These are phyloP conservation scores for Microbotryum lychnidis-dioicae DNA, from an alignment of 1,284 basidiomycete species.

Conservation along the genomic window DNA sequence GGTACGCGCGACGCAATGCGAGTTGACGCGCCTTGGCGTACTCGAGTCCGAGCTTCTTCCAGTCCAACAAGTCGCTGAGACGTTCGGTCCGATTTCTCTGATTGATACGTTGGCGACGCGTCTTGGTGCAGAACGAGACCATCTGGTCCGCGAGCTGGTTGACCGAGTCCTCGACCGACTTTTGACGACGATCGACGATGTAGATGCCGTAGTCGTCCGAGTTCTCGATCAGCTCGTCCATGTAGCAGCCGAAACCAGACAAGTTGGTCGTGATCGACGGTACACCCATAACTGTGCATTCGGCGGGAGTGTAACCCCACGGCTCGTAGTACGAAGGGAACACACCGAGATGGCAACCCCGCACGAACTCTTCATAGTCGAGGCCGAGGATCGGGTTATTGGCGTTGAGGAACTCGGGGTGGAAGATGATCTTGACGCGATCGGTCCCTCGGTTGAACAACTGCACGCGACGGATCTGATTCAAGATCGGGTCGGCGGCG, in stretches of 20 bases:
- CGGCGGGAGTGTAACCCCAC: slow-evolving; percentile 65
- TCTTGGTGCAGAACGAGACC: slow-evolving; percentile 74
- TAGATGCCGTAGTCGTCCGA: slow-evolving; percentile 54
- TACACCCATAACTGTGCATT: slow-evolving; percentile 79
- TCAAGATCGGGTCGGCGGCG: slow-evolving; percentile 80
- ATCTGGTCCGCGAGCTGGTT: slow-evolving; percentile 58
- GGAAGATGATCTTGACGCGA: slow-evolving; percentile 93
- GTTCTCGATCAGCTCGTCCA: slow-evolving; percentile 86
- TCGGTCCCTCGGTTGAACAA: slow-evolving; percentile 78
- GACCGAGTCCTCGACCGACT: slow-evolving; percentile 86
- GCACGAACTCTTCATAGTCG: slow-evolving; percentile 97
- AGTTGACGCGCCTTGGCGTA: slow-evolving; percentile 93
- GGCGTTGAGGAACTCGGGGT: slow-evolving; percentile 95
- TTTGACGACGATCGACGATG: slow-evolving; percentile 84
- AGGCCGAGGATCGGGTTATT: slow-evolving; percentile 95
- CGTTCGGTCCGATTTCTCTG: slow-evolving; percentile 96
- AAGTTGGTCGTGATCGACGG: slow-evolving; percentile 95
- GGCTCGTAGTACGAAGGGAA: slow-evolving; percentile 94
- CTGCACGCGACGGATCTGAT: slow-evolving; percentile 85
- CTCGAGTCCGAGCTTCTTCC: slow-evolving; percentile 95
- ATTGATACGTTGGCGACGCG: slow-evolving; percentile 93
- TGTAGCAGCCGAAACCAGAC: slow-evolving; percentile 68
- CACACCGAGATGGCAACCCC: slow-evolving; percentile 94
- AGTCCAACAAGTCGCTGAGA: slow-evolving; percentile 83
- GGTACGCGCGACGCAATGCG: slow-evolving; percentile 86